These are phyloP conservation scores for Hypoxylon intermedium DNA, from an alignment of 495 filamentous ascomycete genomes.

Conservation along the genomic window DNA sequence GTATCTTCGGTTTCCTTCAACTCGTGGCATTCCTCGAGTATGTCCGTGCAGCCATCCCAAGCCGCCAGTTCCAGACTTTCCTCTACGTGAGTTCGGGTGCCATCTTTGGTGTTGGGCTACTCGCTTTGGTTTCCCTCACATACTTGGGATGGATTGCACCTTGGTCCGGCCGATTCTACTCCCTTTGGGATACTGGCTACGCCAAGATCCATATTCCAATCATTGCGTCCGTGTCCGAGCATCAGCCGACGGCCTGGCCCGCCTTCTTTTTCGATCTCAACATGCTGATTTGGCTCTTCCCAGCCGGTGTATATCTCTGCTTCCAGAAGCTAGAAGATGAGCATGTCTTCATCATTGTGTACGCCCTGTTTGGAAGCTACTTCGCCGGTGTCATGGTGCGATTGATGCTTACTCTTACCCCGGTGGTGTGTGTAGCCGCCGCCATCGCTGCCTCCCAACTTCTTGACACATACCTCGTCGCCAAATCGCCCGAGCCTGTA, in stretches of 20 bases:
- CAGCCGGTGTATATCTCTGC: slow-evolving; percentile 97
- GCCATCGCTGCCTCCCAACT: slow-evolving; percentile 89
- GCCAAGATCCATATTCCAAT: slow-evolving; percentile 99
- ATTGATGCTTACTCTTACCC: slow-evolving; percentile 96
- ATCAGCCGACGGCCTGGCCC: slow-evolving; percentile 99
- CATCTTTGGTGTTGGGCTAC: slow-evolving; percentile 66
- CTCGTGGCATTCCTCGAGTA: slow-evolving; percentile 94
- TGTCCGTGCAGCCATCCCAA: slow-evolving; percentile 81
- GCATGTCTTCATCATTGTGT: slow-evolving; percentile 98
- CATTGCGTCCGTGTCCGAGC: slow-evolving; percentile 98
- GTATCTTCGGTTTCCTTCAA: slow-evolving; percentile 95
- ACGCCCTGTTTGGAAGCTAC: slow-evolving; percentile 92
- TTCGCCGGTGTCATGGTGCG: slow-evolving; percentile 99
- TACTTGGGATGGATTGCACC: slow-evolving; percentile 91
- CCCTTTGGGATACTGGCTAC: slow-evolving; percentile 98
- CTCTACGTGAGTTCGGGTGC: slow-evolving; percentile 79
- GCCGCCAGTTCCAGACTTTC: slow-evolving; percentile 91
- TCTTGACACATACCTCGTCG: slow-evolving; percentile 81
- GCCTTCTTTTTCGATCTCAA: slow-evolving; percentile 99
- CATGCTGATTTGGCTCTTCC: slow-evolving; percentile 98
- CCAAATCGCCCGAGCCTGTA: slow-evolving; percentile 59
- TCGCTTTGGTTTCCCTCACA: slow-evolving; percentile 79
- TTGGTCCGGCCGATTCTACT: slow-evolving; percentile 99
- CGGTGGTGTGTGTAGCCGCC: slow-evolving; percentile 93
- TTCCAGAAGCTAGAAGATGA: slow-evolving; percentile 93